Percentiles rank a stretch among this genome's conserved stretches.
Evolutionary conservation across 768 basidiomycete genomes (phyloP).

Genomic region (Macrolepiota fuliginosa): DNA sequence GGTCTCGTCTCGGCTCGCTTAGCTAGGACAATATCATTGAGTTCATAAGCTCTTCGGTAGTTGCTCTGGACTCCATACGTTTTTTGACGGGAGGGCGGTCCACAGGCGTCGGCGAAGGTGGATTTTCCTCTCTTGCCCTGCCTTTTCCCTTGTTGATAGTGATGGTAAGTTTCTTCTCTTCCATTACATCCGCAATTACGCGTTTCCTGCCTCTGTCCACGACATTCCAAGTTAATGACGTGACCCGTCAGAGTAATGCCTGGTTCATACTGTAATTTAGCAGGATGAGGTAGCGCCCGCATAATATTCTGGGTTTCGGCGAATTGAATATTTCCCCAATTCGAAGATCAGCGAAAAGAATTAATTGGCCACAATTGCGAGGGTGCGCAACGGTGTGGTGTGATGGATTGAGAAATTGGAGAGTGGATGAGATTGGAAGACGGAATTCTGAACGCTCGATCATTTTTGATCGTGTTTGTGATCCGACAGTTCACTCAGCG

Average conservation of each 20-base stretch:
- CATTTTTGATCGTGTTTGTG: conserved; percentile 3
- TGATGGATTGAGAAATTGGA: conserved; percentile 9
- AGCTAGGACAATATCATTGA: conserved; percentile 30
- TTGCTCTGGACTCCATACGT: not conserved
- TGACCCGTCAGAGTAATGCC: not conserved
- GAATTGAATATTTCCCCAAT: not conserved
- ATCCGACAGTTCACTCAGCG: not conserved
- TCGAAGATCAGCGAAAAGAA: not conserved
- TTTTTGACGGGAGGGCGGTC: conserved; percentile 6
- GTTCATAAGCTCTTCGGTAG: not conserved
- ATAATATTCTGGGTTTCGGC: not conserved
- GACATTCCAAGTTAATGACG: not conserved
- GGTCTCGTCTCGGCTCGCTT: conserved; percentile 72
- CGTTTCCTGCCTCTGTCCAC: conserved; percentile 9
- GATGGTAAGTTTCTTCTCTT: not conserved
- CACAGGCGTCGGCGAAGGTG: not conserved
- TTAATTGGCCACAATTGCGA: not conserved
- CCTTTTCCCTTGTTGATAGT: conserved; percentile 8
- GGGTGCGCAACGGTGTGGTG: not conserved
- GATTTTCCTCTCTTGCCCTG: not conserved
- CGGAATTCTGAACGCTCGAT: not conserved
- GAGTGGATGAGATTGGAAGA: conserved; percentile 7
- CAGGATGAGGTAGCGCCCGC: conserved; percentile 1
- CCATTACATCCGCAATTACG: not conserved
- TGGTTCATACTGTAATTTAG: conserved; percentile 8